These are phyloP conservation scores for Acmispon strigosus DNA, from an alignment of 306 rosid genomes.

Conservation along the genomic window DNA sequence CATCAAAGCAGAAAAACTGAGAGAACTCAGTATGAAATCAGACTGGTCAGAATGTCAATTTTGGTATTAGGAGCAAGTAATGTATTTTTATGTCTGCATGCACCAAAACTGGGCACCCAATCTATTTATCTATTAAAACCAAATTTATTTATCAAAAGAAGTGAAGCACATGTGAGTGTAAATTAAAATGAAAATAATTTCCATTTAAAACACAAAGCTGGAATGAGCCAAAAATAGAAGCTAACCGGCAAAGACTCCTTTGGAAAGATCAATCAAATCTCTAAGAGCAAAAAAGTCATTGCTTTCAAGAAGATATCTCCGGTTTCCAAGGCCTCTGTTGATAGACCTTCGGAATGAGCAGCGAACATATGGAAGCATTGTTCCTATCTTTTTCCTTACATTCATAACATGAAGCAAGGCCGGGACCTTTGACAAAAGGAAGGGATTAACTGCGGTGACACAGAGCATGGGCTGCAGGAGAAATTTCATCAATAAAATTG, in stretches of 20 bases:
- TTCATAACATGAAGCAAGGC: slow-evolving; percentile 79
- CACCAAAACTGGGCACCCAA: background rate
- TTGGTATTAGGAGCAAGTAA: background rate
- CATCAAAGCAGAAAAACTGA: background rate
- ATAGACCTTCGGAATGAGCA: slow-evolving; percentile 83
- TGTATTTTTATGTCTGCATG: background rate
- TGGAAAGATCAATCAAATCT: slow-evolving; percentile 97
- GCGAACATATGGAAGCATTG: slow-evolving; percentile 75
- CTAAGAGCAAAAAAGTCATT: slow-evolving; percentile 92
- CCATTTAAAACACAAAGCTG: background rate
- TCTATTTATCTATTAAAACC: background rate
- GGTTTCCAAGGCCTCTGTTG: slow-evolving; percentile 74
- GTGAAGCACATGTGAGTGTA: background rate
- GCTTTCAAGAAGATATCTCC: slow-evolving; percentile 88
- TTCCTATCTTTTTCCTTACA: slow-evolving; percentile 76
- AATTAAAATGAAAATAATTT: slow-evolving; percentile 4
- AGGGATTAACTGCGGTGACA: slow-evolving; percentile 95
- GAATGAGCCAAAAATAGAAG: slow-evolving; percentile 12
- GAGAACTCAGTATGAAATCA: background rate
- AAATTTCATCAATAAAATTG: slow-evolving; percentile 21
- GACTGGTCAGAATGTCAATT: background rate
- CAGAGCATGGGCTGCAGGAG: slow-evolving; percentile 99
- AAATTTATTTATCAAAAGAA: background rate
- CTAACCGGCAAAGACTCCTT: slow-evolving; percentile 95
- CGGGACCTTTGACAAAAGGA: slow-evolving; percentile 92